A percentile compares a stretch with the other conserved stretches of the same genome.
These are phyloP conservation scores for Tolypocladium tropicale DNA, from an alignment of 2,329 filamentous ascomycete genomes.

Conservation along the genomic window DNA sequence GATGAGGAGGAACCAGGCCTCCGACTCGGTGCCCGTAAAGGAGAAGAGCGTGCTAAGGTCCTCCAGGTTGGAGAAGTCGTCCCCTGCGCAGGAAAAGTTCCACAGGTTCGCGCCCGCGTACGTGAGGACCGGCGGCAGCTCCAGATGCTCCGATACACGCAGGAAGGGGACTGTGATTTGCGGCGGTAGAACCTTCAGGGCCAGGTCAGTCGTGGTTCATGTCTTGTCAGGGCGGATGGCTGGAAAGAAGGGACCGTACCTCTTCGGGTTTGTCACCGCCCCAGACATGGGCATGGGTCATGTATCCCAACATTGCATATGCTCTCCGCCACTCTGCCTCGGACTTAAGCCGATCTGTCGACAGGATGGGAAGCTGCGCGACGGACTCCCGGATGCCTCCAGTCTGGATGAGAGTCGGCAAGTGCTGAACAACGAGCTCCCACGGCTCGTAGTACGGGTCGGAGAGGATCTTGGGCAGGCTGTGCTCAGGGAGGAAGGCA, in stretches of 20 bases:
- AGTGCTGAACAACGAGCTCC: conserved; percentile 59
- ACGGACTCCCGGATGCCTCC: conserved; percentile 54
- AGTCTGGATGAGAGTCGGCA: conserved; percentile 57
- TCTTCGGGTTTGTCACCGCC: conserved; percentile 66
- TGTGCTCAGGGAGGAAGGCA: conserved; percentile 66
- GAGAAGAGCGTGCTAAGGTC: conserved; percentile 65
- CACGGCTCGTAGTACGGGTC: conserved; percentile 69
- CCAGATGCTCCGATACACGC: conserved; percentile 58
- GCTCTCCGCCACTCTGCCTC: conserved; percentile 73
- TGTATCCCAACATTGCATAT: conserved; percentile 67
- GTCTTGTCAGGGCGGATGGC: background rate
- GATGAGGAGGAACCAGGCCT: conserved; percentile 90
- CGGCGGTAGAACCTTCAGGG: conserved; percentile 54
- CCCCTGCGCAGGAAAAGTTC: conserved; percentile 61
- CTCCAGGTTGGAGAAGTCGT: conserved; percentile 53
- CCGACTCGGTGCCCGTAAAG: conserved; percentile 80
- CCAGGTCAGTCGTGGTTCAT: background rate
- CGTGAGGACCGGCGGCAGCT: conserved; percentile 80
- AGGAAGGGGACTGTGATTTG: conserved; percentile 70
- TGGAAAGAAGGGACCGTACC: conserved; percentile 32
- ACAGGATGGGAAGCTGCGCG: conserved; percentile 57
- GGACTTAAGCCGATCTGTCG: conserved; percentile 49
- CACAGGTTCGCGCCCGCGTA: conserved; percentile 81
- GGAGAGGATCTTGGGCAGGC: conserved; percentile 55
- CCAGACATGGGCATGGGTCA: conserved; percentile 85